These are phyloP conservation scores for Graphilbum fragrans DNA, from an alignment of 2,329 filamentous ascomycete species.

Conservation along the genomic window DNA sequence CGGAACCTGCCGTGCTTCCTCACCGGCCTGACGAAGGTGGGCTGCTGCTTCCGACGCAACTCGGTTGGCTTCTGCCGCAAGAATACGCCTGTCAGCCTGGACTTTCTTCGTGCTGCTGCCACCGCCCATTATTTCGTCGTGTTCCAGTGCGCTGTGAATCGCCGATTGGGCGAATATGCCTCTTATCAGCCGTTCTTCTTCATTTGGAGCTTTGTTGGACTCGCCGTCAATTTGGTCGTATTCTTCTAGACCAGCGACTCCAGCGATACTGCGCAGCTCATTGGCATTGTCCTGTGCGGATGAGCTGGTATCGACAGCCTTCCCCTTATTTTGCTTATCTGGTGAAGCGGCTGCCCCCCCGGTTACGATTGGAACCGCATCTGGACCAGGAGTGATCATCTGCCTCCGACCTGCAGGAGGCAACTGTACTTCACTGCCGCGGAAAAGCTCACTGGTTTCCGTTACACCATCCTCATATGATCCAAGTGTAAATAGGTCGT, in stretches of 20 bases:
- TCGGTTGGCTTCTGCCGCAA: constrained; percentile 69
- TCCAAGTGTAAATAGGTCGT: constrained; percentile 80
- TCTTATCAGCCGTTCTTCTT: constrained; percentile 72
- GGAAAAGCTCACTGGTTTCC: constrained; percentile 77
- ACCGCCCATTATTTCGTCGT: constrained; percentile 80
- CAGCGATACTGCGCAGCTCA: constrained; percentile 27
- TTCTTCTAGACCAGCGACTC: constrained; percentile 53
- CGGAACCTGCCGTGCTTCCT: constrained; percentile 59
- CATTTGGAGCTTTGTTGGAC: constrained; percentile 17
- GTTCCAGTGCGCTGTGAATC: constrained; percentile 84
- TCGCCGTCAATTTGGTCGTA: constrained; percentile 35
- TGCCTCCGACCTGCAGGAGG: constrained; percentile 16
- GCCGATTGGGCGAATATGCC: constrained; percentile 78
- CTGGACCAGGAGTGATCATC: constrained; percentile 17
- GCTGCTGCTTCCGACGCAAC: constrained; percentile 68
- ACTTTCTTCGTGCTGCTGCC: constrained; percentile 59
- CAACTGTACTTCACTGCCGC: constrained; percentile 67
- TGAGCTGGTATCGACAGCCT: background rate
- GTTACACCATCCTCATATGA: constrained; percentile 56
- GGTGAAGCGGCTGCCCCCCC: background rate
- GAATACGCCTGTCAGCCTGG: constrained; percentile 62
- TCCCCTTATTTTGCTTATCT: background rate
- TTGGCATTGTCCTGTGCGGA: constrained; percentile 3
- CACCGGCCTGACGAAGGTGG: constrained; percentile 60
- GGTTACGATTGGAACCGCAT: constrained; percentile 8